Evolutionary conservation across 345 rosid genomes (phyloP).

Genomic region (Eucalyptus virginea): DNA sequence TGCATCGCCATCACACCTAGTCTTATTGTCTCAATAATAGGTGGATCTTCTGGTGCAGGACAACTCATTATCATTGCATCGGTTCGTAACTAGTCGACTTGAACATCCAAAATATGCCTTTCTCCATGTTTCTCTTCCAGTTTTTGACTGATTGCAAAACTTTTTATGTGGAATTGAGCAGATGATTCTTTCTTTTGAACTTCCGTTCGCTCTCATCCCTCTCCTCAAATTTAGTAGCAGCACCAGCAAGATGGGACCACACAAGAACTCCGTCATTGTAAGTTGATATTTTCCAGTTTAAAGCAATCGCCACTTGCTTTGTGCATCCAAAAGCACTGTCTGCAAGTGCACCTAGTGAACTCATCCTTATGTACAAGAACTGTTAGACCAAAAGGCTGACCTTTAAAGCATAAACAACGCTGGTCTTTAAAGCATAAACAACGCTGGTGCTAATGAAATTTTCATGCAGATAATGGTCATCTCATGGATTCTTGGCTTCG

Average conservation of each 20-base stretch:
- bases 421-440: background rate
- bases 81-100: background rate
- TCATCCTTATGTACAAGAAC: background rate
- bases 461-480: conserved; percentile 30
- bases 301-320: background rate
- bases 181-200: conserved; percentile 73
- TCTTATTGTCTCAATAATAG: conserved; percentile 41
- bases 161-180: background rate
- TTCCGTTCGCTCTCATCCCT: conserved; percentile 69
- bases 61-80: conserved; percentile 50
- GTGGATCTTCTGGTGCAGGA: conserved; percentile 56
- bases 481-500: conserved; percentile 50
- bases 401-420: background rate
- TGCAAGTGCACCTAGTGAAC: background rate
- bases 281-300: background rate
- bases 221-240: conserved; percentile 68
- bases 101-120: background rate
- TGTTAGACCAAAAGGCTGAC: background rate
- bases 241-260: conserved; percentile 59
- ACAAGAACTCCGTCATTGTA: conserved; percentile 46
- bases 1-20: conserved; percentile 52
- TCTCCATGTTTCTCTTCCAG: background rate
- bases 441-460: background rate
- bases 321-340: background rate
- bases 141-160: background rate